These are phyloP conservation scores for Eutrema heterophyllum DNA, from an alignment of 345 rosid species.

Conservation along the genomic window DNA sequence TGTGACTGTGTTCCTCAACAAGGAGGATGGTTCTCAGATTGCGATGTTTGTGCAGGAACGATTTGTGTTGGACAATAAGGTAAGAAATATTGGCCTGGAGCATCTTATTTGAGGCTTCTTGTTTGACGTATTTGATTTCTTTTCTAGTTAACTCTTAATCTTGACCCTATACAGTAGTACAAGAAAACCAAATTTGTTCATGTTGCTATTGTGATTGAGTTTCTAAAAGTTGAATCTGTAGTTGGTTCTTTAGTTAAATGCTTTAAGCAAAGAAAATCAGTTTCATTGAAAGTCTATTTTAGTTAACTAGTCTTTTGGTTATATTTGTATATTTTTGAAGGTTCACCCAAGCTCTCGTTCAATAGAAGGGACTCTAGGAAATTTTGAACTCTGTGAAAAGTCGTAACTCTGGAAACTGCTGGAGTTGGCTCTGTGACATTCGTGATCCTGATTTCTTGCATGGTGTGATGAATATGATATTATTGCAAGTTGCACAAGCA, in stretches of 20 bases:
- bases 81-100: slow-evolving; percentile 25
- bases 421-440: slow-evolving; percentile 98
- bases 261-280: slow-evolving; percentile 4
- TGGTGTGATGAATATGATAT: slow-evolving; percentile 85
- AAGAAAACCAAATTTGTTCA: slow-evolving; percentile 2
- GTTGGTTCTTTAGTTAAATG: not conserved
- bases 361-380: slow-evolving; percentile 87
- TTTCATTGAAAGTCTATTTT: not conserved
- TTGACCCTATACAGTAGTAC: not conserved
- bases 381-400: slow-evolving; percentile 89
- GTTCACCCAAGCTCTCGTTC: slow-evolving; percentile 89
- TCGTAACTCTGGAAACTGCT: slow-evolving; percentile 68
- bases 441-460: slow-evolving; percentile 90
- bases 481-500: slow-evolving; percentile 54
- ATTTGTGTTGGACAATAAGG: slow-evolving; percentile 87
- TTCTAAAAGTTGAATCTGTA: slow-evolving; percentile 3
- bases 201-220: not conserved
- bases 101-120: not conserved
- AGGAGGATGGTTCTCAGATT: slow-evolving; percentile 96
- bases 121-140: slow-evolving; percentile 2
- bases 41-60: slow-evolving; percentile 95
- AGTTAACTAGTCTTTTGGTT: slow-evolving; percentile 18
- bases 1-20: slow-evolving; percentile 84
- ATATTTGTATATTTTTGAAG: slow-evolving; percentile 40
- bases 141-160: not conserved